These are phyloP conservation scores for Neurospora pannonica DNA, from an alignment of 495 filamentous ascomycete species.

Conservation along the genomic window DNA sequence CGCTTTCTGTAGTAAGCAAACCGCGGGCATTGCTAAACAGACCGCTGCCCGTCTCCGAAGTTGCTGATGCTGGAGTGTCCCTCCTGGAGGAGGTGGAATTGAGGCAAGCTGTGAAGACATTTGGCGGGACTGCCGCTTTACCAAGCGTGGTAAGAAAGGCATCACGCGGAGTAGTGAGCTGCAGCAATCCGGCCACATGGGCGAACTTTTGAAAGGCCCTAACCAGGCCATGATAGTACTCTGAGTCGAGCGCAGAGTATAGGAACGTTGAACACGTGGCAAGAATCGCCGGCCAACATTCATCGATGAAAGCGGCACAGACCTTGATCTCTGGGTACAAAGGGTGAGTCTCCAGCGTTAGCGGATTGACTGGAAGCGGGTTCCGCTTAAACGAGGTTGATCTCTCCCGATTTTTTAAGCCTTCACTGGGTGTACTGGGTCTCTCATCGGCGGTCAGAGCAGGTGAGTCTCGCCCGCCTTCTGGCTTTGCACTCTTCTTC, in stretches of 20 bases:
- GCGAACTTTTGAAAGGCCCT: conserved; percentile 91
- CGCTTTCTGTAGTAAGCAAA: conserved; percentile 54
- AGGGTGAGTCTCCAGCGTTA: conserved; percentile 61
- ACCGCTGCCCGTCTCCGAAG: conserved; percentile 38
- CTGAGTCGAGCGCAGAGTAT: conserved; percentile 83
- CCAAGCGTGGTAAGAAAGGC: conserved; percentile 89
- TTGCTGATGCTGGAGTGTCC: conserved; percentile 8
- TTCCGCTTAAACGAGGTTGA: conserved; percentile 44
- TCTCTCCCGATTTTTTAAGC: conserved; percentile 23
- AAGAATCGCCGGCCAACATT: conserved; percentile 92
- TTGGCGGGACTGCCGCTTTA: conserved; percentile 81
- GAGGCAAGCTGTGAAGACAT: conserved; percentile 55
- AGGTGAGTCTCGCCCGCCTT: conserved; percentile 36
- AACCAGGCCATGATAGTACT: conserved; percentile 89
- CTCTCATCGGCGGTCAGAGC: conserved; percentile 26
- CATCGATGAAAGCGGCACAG: conserved; percentile 72
- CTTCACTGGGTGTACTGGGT: conserved; percentile 2
- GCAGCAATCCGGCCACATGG: conserved; percentile 83
- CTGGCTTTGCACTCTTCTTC: conserved; percentile 38
- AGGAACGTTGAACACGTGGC: conserved; percentile 92
- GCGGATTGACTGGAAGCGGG: conserved; percentile 69
- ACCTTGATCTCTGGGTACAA: conserved; percentile 59
- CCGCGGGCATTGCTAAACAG: conserved; percentile 55
- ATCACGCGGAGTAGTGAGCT: conserved; percentile 77
- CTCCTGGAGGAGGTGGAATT: conserved; percentile 30